Conservation (phyloP, 2,329 filamentous ascomycete genomes). For the Ophiocordyceps sinensis region DNA sequence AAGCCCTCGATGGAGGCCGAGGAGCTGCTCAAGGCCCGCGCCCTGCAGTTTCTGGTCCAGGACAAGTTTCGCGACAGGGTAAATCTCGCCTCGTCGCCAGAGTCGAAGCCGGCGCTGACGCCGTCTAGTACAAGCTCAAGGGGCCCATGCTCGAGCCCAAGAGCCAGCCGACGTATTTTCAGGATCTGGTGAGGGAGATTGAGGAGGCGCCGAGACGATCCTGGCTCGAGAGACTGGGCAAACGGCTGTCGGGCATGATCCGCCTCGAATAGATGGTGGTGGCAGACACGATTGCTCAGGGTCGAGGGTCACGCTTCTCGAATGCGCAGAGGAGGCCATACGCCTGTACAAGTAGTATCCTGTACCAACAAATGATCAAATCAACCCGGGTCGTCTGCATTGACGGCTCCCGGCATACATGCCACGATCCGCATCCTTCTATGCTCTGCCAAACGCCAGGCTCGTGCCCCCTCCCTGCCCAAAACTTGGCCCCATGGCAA, state of each 20-base stretch:
- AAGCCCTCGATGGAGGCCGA: conserved; percentile 26
- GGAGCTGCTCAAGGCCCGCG: conserved; percentile 43
- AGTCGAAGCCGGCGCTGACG: not conserved
- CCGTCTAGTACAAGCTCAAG: conserved; percentile 22
- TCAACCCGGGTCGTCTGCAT: not conserved
- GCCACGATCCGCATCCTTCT: too few species aligned
- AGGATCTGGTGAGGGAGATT: conserved; percentile 45
- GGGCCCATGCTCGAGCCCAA: conserved; percentile 39
- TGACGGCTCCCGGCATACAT: not conserved
- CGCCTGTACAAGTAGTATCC: not conserved
- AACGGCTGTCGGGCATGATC: conserved; percentile 44
- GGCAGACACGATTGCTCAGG: not conserved
- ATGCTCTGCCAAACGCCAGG: not conserved
- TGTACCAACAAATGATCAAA: not conserved
- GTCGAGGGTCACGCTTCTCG: too few species aligned
- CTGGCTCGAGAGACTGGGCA: conserved; percentile 34
- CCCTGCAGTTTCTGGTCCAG: conserved; percentile 42
- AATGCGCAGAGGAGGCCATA: not conserved
- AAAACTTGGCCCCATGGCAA: not conserved
- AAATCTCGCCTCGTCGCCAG: conserved; percentile 6
- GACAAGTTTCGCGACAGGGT: conserved; percentile 45
- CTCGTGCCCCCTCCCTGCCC: not conserved
- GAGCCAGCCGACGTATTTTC: conserved; percentile 51
- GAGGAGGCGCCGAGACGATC: conserved; percentile 46
- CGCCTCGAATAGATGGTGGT: conserved; percentile 31